Conservation (phyloP, 805 yeast genomes). For the Zygosaccharomyces lentus region DNA sequence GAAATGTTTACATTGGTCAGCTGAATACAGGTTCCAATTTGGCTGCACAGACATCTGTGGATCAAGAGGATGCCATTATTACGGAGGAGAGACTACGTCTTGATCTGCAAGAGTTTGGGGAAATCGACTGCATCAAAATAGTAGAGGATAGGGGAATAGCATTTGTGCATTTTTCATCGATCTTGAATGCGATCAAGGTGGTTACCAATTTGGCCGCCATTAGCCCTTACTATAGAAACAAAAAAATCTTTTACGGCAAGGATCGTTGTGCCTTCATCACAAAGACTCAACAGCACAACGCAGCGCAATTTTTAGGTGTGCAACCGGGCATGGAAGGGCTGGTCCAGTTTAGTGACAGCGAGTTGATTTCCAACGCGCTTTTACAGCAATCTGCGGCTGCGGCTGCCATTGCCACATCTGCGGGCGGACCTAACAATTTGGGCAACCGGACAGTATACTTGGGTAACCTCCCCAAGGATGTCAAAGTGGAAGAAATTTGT, state of each 20-base stretch:
- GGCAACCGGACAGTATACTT: conserved; percentile 92
- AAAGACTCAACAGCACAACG: conserved; percentile 93
- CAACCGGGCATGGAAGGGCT: conserved; percentile 85
- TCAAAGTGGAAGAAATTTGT: conserved; percentile 88
- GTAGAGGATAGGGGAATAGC: conserved; percentile 79
- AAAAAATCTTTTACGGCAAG: conserved; percentile 85
- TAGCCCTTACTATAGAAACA: conserved; percentile 63
- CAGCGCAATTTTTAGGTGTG: conserved; percentile 88
- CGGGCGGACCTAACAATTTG: conserved; percentile 87
- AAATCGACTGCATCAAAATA: conserved; percentile 79
- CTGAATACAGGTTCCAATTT: conserved; percentile 48
- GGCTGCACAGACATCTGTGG: conserved; percentile 16
- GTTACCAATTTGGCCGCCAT: conserved; percentile 67
- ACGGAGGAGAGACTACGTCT: conserved; percentile 62
- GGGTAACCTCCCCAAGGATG: conserved; percentile 84
- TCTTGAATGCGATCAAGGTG: conserved; percentile 79
- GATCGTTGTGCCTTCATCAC: conserved; percentile 94
- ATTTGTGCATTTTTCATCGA: conserved; percentile 84
- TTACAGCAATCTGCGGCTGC: conserved; percentile 96
- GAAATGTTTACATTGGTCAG: conserved; percentile 88
- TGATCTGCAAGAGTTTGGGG: conserved; percentile 72
- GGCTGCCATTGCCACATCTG: conserved; percentile 92
- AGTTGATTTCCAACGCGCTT: conserved; percentile 60
- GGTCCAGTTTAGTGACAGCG: conserved; percentile 62
- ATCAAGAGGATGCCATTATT: conserved; percentile 14